These are phyloP conservation scores for Entophlyctis helioformis DNA, from an alignment of 192 early-diverging fungal species.

Conservation along the genomic window DNA sequence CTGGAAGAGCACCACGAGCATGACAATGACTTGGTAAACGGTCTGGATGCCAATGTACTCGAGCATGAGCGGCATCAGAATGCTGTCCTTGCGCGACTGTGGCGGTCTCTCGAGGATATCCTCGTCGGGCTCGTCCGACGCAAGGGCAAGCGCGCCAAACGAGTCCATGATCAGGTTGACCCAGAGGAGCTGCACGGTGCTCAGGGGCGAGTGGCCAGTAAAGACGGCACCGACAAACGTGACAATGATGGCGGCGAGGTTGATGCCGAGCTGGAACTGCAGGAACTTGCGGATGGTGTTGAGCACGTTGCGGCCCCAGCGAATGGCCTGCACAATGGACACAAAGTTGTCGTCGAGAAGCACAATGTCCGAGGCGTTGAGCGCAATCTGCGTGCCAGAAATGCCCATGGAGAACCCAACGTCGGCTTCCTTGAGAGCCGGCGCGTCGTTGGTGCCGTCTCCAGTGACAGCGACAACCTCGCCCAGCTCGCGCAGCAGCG, in stretches of 20 bases:
- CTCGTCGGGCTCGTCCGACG: conserved; percentile 43
- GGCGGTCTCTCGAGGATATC: conserved; percentile 40
- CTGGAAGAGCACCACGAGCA: conserved; percentile 25
- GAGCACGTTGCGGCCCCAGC: conserved; percentile 49
- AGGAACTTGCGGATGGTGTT: conserved; percentile 47
- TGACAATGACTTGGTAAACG: conserved; percentile 31
- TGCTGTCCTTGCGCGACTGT: conserved; percentile 27
- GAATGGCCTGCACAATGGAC: conserved; percentile 38
- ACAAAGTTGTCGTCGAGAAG: conserved; percentile 52
- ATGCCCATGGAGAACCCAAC: conserved; percentile 56
- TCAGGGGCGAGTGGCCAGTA: conserved; percentile 31
- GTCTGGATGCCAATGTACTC: conserved; percentile 36
- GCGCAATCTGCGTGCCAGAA: conserved; percentile 47
- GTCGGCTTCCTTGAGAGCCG: conserved; percentile 45
- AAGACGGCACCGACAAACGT: conserved; percentile 43
- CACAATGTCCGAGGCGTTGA: conserved; percentile 50
- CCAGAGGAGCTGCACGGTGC: conserved; percentile 48
- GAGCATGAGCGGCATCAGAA: conserved; percentile 31
- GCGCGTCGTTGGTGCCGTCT: conserved; percentile 51
- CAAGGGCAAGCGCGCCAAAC: conserved; percentile 39
- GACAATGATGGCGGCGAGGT: conserved; percentile 38
- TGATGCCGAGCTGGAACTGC: conserved; percentile 51
- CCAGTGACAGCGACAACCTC: conserved; percentile 54
- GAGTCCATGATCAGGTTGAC: conserved; percentile 56
- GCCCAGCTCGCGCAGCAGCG: conserved; percentile 33